Evolutionary conservation across 257 asterid genomes (phyloP), one percentile per base, ranked within the genome.

Genomic region (Avicennia marina): DNA sequence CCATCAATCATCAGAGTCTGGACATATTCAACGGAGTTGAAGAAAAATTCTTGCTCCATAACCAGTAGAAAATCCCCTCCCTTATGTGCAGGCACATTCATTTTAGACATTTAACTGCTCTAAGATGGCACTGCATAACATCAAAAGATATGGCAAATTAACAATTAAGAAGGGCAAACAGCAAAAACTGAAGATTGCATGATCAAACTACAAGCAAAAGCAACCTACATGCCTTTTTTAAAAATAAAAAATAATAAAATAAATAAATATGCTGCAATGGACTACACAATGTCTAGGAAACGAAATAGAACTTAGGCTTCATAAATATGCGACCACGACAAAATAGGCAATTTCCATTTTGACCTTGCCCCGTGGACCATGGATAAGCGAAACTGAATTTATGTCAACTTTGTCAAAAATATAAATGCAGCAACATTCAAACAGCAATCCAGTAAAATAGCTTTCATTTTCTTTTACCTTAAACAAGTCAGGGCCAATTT

Each of bases 41-140:
- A 32, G 1, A 2, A n/a, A 60, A 31, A n/a, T n/a, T 1, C 32
- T 19, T 27, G 31, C 16, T 53, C 51, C 26, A 36, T n/a, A 53
- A 47, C 44, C 49, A 47, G 29, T 53, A 47, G 32, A 40, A 25
- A 57, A 24, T 4, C 15, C 58, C 40, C 32, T 18, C 48, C n/a
- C 52, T 41, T 13, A 1, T 16, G 17, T 45, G 39, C 52, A 43
- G 57, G 2, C 60, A 29, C 22, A 63, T 36, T 60, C 25, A 26
- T 32, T 22, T 22, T 39, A 7, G 20, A 22, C 43, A 22, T n/a
- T 2, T 19, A 19, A 36, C 46, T 51, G 46, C 63, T 56, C 64
- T 72, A 76, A 4, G 78, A 72, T 0, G 78, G 76, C 82, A 72
- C 82, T 76, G 82, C 73, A 68, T 38, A 20, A 56, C 31, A 31